phyloP scores from a whole-genome alignment of 2,329 filamentous ascomycete species.

The Fusarium caatingaense region DNA sequence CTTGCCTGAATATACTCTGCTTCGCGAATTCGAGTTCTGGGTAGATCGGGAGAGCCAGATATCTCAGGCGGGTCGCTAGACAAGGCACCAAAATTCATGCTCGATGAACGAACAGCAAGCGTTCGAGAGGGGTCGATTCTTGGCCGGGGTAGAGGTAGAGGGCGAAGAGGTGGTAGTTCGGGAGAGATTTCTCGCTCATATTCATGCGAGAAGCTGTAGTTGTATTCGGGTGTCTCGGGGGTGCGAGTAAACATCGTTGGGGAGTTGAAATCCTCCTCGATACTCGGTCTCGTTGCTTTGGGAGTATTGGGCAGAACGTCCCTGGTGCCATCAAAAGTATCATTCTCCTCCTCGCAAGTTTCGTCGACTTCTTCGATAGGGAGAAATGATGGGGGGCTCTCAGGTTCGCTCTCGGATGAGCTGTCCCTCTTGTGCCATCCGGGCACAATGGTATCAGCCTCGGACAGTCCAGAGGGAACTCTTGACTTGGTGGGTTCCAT shows the following conservation, averaged over 20 bases:
- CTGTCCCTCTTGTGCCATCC: constrained; percentile 24
- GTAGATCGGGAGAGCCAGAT: constrained; percentile 56
- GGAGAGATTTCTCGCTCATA: constrained; percentile 48
- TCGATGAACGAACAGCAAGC: constrained; percentile 55
- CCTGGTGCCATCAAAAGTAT: constrained; percentile 33
- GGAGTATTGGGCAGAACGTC: constrained; percentile 19
- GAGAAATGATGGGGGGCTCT: constrained; percentile 31
- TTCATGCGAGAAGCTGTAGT: constrained; percentile 32
- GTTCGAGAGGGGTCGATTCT: constrained; percentile 51
- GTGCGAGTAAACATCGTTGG: constrained; percentile 13
- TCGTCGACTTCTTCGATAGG: constrained; percentile 37
- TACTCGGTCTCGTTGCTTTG: constrained; percentile 35
- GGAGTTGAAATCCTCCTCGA: constrained; percentile 22
- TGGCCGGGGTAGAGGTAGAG: constrained; percentile 42
- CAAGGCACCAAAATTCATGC: constrained; percentile 52
- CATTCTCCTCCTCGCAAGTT: constrained; percentile 4
- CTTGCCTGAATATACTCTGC: constrained; percentile 55
- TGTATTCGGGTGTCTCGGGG: constrained; percentile 39
- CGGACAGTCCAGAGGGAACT: constrained; percentile 39
- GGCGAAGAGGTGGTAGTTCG: constrained; percentile 53
- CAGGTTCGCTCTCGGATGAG: constrained; percentile 28
- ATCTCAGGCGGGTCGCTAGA: constrained; percentile 59
- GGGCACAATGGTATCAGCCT: constrained; percentile 42
- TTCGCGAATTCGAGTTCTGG: constrained; percentile 47
- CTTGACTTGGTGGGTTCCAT: constrained; percentile 29